These are phyloP conservation scores for Raddia distichophylla DNA, from an alignment of 176 grass and related monocot species.

Conservation along the genomic window DNA sequence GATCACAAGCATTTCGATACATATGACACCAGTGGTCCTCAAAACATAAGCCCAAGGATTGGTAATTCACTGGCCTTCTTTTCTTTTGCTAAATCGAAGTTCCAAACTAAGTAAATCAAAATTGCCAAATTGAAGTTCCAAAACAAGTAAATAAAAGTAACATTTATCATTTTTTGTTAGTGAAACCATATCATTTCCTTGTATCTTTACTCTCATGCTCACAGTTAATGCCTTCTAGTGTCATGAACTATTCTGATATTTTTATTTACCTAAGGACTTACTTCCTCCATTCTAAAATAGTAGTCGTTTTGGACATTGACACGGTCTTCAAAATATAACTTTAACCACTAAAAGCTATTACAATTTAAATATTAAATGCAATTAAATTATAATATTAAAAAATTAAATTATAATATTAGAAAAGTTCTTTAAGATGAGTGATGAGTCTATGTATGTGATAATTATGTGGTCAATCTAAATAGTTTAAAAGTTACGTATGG, in stretches of 20 bases:
- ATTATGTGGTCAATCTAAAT: too few species aligned
- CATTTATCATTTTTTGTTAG: background rate
- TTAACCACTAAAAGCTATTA: too few species aligned
- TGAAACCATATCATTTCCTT: background rate
- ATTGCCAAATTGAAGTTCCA: background rate
- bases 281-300: too few species aligned
- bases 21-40: slow-evolving; percentile 95
- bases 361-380: too few species aligned
- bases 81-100: background rate
- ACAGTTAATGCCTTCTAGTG: slow-evolving; percentile 11
- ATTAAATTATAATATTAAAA: too few species aligned
- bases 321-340: too few species aligned
- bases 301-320: too few species aligned
- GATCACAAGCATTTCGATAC: slow-evolving; percentile 81
- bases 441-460: too few species aligned
- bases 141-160: background rate
- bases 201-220: background rate
- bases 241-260: slow-evolving; percentile 13
- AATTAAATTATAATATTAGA: too few species aligned
- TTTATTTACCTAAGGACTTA: background rate
- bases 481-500: too few species aligned
- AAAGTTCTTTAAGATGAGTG: too few species aligned
- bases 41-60: slow-evolving; percentile 75
- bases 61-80: slow-evolving; percentile 56
- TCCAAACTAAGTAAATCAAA: background rate